Base-by-base conservation (phyloP, 495 filamentous ascomycete species). In the Penicillium longicatenatum region DNA sequence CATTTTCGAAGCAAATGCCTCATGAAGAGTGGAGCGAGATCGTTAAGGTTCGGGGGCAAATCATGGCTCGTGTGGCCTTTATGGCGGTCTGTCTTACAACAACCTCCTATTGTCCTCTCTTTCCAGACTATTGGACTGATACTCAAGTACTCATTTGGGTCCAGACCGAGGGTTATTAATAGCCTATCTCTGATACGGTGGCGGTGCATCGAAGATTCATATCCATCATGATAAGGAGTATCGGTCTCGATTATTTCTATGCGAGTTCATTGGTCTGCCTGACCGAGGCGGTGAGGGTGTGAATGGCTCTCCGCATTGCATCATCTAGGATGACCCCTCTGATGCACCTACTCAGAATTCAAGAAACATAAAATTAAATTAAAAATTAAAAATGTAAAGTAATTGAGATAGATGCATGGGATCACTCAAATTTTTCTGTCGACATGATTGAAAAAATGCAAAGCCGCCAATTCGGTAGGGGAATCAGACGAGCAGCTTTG, bases 1-100 rank as follows among this genome's bases (percentile, higher is more conserved):
- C 54, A 66, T 66, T 63, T 63, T 60, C 46, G n/a, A 37, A 21
- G 45, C 57, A 66, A 66, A 63, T 66, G 50, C 60, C 63, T 66
- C 57, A 60, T 17, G 19, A 48, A 51, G 49, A 50, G 53, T 60
- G 58, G 56, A 56, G 59, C 44, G 41, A 57, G 52, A 55, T 58
- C 20, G 21, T 43, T 52, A 39, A 31, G 17, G 41, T 54, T 45
- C 16, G 50, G 46, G 54, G 59, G 59, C 56, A 51, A 59, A 59
- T 59, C 50, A 58, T 50, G 35, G 26, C 26, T 44, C 49, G 22
- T 55, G 29, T 31, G 21, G 24, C 17, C 14, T 43, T 41, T 7
- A 24, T 49, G 46, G 45, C 54, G 54, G 44, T 54, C 48, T 57
- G 33, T 57, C 29, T 51, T 51, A 30, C 54, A 64, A 41, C 43